phyloP scores from a whole-genome alignment of 225 moss, liverwort and hornwort species.

The Polytrichum commune region DNA sequence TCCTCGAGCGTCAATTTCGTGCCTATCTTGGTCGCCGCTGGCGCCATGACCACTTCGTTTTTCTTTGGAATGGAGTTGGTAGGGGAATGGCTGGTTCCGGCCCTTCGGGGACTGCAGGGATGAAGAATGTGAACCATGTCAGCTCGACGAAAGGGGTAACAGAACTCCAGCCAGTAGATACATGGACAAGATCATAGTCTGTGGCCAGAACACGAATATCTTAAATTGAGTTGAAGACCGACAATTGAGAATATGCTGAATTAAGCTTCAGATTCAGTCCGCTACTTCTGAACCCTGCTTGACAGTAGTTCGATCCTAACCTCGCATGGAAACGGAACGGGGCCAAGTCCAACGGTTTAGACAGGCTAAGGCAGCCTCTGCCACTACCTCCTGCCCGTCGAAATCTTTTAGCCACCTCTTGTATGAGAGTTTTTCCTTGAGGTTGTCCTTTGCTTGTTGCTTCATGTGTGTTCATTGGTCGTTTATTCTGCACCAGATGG shows the following conservation, averaged over 20 bases:
- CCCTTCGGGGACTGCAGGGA: background rate
- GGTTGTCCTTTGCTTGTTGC: background rate
- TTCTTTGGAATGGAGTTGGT: conserved; percentile 23
- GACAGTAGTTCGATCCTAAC: conserved; percentile 1
- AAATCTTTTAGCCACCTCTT: conserved; percentile 45
- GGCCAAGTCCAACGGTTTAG: conserved; percentile 13
- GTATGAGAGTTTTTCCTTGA: conserved; percentile 21
- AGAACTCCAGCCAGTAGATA: background rate
- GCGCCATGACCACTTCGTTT: conserved; percentile 24
- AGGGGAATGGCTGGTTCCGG: background rate
- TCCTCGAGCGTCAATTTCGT: conserved; percentile 11
- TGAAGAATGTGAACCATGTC: background rate
- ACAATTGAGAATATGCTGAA: no score
- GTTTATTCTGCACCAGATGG: conserved; percentile 4
- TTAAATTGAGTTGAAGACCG: no score
- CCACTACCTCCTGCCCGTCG: conserved; percentile 20
- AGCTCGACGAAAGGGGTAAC: background rate
- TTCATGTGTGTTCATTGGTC: background rate
- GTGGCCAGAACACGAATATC: no score
- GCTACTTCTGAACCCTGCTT: background rate
- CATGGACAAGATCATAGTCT: background rate
- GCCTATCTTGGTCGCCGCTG: conserved; percentile 8
- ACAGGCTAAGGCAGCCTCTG: conserved; percentile 8
- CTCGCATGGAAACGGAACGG: conserved; percentile 27
- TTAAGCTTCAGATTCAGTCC: background rate